These are phyloP conservation scores for Rhynchospora breviuscula DNA, from an alignment of 176 grass and related monocot species.

Conservation along the genomic window DNA sequence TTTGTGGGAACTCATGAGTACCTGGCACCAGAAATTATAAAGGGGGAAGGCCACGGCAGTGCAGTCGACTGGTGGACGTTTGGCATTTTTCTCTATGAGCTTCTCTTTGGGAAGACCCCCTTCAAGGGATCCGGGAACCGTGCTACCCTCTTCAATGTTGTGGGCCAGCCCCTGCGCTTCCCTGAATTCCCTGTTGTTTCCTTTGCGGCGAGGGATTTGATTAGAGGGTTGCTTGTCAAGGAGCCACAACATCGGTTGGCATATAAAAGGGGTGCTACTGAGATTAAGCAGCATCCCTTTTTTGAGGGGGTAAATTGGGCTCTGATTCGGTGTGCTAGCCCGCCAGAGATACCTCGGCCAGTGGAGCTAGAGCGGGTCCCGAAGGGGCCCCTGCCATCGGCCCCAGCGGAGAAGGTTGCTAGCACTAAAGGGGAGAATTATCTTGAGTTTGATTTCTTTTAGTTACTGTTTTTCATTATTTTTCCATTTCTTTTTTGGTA, in stretches of 20 bases:
- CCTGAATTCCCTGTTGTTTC: slow-evolving; percentile 67
- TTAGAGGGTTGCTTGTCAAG: slow-evolving; percentile 72
- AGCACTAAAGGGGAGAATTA: slow-evolving; percentile 62
- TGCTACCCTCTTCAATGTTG: slow-evolving; percentile 75
- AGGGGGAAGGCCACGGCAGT: slow-evolving; percentile 89
- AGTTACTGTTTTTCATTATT: slow-evolving; percentile 19
- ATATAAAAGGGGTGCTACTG: slow-evolving; percentile 72
- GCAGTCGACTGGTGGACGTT: slow-evolving; percentile 97
- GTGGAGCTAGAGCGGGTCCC: slow-evolving; percentile 41
- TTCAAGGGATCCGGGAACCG: slow-evolving; percentile 84
- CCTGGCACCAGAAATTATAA: slow-evolving; percentile 89
- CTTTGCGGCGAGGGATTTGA: slow-evolving; percentile 66
- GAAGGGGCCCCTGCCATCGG: slow-evolving; percentile 15
- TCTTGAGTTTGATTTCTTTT: slow-evolving; percentile 91
- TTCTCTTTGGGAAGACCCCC: slow-evolving; percentile 87
- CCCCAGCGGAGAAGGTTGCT: slow-evolving; percentile 15
- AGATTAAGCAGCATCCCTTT: slow-evolving; percentile 88
- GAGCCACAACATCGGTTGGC: slow-evolving; percentile 66
- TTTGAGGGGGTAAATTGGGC: slow-evolving; percentile 93
- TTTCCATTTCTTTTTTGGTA: slow-evolving; percentile 5
- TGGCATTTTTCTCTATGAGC: slow-evolving; percentile 86
- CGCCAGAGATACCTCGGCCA: slow-evolving; percentile 67
- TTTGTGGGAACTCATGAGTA: slow-evolving; percentile 94
- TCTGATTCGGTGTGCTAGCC: slow-evolving; percentile 75
- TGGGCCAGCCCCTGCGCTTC: slow-evolving; percentile 64